Percentiles rank a stretch among this genome's conserved stretches.
These are phyloP conservation scores for Aspergillus diversus DNA, from an alignment of 495 filamentous ascomycete genomes.

Conservation along the genomic window DNA sequence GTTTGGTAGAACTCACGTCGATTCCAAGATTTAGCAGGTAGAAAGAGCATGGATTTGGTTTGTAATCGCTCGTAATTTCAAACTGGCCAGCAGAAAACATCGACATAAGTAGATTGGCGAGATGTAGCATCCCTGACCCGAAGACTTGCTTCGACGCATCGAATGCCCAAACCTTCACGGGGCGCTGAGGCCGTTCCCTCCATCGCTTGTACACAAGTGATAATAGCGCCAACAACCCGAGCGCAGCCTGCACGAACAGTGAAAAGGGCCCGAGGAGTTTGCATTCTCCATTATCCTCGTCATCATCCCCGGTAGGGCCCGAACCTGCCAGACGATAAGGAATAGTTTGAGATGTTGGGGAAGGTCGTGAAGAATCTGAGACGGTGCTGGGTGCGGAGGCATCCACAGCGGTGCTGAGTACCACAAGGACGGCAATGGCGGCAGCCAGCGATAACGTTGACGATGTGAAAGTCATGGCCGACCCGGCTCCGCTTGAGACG, in stretches of 20 bases:
- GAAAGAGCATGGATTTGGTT: constrained; percentile 94
- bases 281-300: constrained; percentile 68
- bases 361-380: constrained; percentile 13
- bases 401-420: constrained; percentile 19
- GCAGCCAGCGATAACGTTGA: constrained; percentile 3
- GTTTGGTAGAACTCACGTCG: constrained; percentile 69
- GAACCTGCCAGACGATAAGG: constrained; percentile 22
- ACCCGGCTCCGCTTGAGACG: neutral
- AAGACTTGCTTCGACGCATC: constrained; percentile 98
- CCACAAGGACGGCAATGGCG: constrained; percentile 15
- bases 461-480: constrained; percentile 18
- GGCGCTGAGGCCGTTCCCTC: constrained; percentile 87
- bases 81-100: constrained; percentile 87
- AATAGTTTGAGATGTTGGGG: constrained; percentile 21
- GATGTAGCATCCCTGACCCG: constrained; percentile 85
- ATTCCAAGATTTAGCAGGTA: constrained; percentile 93
- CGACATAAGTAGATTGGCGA: constrained; percentile 91
- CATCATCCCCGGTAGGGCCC: constrained; percentile 25
- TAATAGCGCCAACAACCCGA: constrained; percentile 81
- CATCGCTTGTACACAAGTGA: constrained; percentile 92
- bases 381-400: constrained; percentile 14
- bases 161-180: constrained; percentile 93
- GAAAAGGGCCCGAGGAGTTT: constrained; percentile 84
- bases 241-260: constrained; percentile 81
- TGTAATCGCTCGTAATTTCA: constrained; percentile 60